A percentile compares a stretch with the other conserved stretches of the same genome.
Evolutionary conservation across 1,284 basidiomycete species (phyloP).

Genomic region (Cutaneotrichosporon arboriforme): DNA sequence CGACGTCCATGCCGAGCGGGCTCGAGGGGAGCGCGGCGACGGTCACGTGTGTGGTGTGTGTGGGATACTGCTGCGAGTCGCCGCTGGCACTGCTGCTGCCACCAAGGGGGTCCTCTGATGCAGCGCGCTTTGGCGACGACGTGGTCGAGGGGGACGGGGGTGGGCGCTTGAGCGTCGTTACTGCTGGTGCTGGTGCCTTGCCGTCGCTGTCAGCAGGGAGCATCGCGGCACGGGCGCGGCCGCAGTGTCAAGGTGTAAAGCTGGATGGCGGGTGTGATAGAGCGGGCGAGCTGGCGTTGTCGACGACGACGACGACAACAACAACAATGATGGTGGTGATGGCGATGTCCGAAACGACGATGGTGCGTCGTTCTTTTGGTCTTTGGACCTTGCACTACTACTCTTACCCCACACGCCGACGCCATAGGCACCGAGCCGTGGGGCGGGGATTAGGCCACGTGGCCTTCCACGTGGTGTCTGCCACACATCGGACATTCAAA

Average conservation of each 20-base stretch:
- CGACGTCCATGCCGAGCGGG: slow-evolving; percentile 22
- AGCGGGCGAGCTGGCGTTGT: too few relatives aligned
- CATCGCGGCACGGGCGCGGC: slow-evolving; percentile 6
- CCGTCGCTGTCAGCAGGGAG: slow-evolving; percentile 6
- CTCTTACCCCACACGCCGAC: too few relatives aligned
- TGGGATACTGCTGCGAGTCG: neutral
- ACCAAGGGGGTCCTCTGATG: slow-evolving; percentile 37
- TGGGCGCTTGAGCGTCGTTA: slow-evolving; percentile 27
- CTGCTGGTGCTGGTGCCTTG: neutral
- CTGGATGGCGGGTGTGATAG: too few relatives aligned
- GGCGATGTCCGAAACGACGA: too few relatives aligned
- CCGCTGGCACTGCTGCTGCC: too few relatives aligned
- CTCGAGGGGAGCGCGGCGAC: slow-evolving; percentile 15
- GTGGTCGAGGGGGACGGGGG: slow-evolving; percentile 29
- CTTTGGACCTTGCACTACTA: too few relatives aligned
- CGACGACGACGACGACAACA: too few relatives aligned
- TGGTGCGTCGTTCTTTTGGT: too few relatives aligned
- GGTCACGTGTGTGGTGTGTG: neutral
- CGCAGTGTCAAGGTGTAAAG: too few relatives aligned
- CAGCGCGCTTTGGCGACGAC: slow-evolving; percentile 43
- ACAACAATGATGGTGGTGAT: too few relatives aligned
- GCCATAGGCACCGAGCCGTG: too few relatives aligned
- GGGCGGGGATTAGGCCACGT: too few relatives aligned
- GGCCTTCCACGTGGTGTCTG: neutral
- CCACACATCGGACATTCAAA: neutral